Base-by-base conservation (phyloP, 176 grass and related monocot genomes). In the Raddia guianensis region DNA sequence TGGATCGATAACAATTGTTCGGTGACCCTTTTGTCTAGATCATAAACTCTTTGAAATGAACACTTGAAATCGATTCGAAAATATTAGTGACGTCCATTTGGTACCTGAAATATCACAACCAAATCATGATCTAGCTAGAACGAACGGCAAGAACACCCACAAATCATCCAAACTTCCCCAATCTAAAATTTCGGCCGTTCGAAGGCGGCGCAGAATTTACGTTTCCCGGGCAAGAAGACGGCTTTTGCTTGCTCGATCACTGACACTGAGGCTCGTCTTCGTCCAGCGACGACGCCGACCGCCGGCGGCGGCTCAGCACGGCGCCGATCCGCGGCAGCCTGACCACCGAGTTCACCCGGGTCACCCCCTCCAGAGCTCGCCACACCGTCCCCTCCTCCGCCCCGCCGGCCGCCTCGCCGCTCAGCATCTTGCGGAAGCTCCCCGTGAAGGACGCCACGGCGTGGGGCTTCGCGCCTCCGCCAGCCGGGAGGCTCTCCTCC, bases 291-390 rank as follows among this genome's bases (percentile, higher is more conserved):
- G 37, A 84, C 46, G 66, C 46, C 0, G 87, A 92, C 76, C 64
- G 81, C 67, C 74, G 63, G 16, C 85, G 81, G 74, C 85, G 79
- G 70, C 90, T 92, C 75, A 90, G 19, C 15, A 76, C 84, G 51
- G 46, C 72, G 12, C 84, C 68, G n/a, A 88, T 20, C 15, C 85
- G 82, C 1, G 90, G 93, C 54, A 90, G 63, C 85, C 87, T 90
- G 35, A 88, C 21, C 61, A 92, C 53, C 9, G 93, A 88, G 66
- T 96, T 96, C 9, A 74, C 82, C 48, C 93, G 69, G 12, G 66
- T 80, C 66, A 92, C 68, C 3, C 90, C 93, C 8, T 96, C 85
- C n/a, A 92, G 80, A 6, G 90, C 90, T 43, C 49, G 84, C 85
- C 91, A 92, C 60, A 47, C 48, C 57, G 62, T n/a, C 20, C 58